Percentiles rank a stretch among this genome's conserved stretches.
These are phyloP conservation scores for Vicia faba DNA, from an alignment of 306 rosid genomes.

Conservation along the genomic window DNA sequence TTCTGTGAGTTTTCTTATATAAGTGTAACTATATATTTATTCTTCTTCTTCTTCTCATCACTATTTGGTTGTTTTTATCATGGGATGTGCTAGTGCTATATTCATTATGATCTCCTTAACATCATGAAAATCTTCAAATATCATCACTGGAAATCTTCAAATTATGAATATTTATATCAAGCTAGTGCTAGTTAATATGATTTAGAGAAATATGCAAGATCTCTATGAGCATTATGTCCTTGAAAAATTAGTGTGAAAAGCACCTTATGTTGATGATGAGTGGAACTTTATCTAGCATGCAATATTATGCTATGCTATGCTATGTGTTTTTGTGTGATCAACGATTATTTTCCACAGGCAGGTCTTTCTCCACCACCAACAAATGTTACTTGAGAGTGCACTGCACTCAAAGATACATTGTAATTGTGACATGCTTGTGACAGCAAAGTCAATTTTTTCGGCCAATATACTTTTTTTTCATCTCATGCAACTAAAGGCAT, in stretches of 20 bases:
- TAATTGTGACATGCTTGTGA: constrained; percentile 50
- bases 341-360: constrained; percentile 32
- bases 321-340: constrained; percentile 27
- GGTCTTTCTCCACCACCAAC: constrained; percentile 55
- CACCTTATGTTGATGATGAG: constrained; percentile 25
- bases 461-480: constrained; percentile 60
- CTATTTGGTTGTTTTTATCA: constrained; percentile 9
- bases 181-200: neutral
- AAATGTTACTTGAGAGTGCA: constrained; percentile 63
- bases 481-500: constrained; percentile 55
- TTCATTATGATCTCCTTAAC: no score
- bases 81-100: no score
- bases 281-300: constrained; percentile 48
- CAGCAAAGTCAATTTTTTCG: constrained; percentile 98
- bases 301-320: constrained; percentile 5
- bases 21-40: neutral
- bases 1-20: constrained; percentile 50
- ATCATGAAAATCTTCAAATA: neutral
- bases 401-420: constrained; percentile 82
- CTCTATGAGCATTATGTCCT: constrained; percentile 1
- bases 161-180: neutral
- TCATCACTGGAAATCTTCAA: no score
- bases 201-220: constrained; percentile 13
- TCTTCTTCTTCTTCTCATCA: neutral
- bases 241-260: constrained; percentile 37